Conservation (phyloP, 2,329 filamentous ascomycete species). For the Laburnicola sp. region DNA sequence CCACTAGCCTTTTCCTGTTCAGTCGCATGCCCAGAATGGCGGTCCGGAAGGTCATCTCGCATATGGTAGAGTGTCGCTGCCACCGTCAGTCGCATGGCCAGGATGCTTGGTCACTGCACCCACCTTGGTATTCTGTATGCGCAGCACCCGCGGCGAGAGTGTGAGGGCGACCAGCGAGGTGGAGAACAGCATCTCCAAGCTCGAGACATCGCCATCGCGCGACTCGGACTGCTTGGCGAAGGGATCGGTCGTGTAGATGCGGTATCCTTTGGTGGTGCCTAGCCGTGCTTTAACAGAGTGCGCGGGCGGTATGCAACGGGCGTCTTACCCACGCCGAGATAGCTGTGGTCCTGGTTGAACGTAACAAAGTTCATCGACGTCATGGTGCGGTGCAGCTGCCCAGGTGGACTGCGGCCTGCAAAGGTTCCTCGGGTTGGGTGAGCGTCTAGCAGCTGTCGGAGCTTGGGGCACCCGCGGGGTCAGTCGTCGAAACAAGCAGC, state of each 20-base stretch:
- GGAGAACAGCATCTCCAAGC: constrained; percentile 98
- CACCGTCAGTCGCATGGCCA: constrained; percentile 9
- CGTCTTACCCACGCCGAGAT: constrained; percentile 83
- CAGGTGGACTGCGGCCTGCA: constrained; percentile 2
- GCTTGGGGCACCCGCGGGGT: constrained; percentile 26
- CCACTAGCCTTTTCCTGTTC: constrained; percentile 90
- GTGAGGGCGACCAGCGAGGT: constrained; percentile 95
- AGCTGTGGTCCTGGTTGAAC: constrained; percentile 98
- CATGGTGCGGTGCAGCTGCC: constrained; percentile 14
- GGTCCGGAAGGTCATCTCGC: constrained; percentile 98
- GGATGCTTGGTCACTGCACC: constrained; percentile 22
- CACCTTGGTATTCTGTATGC: constrained; percentile 98
- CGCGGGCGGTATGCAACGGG: constrained; percentile 14
- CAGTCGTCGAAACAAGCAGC: not conserved
- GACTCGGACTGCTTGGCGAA: constrained; percentile 95
- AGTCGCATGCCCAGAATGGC: constrained; percentile 90
- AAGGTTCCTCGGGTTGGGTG: constrained; percentile 8
- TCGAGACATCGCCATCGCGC: constrained; percentile 90
- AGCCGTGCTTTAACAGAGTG: not conserved
- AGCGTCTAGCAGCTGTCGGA: constrained; percentile 13
- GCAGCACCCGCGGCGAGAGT: constrained; percentile 84
- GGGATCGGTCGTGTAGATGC: constrained; percentile 94
- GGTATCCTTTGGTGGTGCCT: constrained; percentile 93
- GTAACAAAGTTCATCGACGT: constrained; percentile 89
- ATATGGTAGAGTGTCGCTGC: constrained; percentile 80